Percentiles rank a stretch among this genome's conserved stretches.
Evolutionary conservation across 2,329 filamentous ascomycete genomes (phyloP).

Genomic region (Colletotrichum sp.): DNA sequence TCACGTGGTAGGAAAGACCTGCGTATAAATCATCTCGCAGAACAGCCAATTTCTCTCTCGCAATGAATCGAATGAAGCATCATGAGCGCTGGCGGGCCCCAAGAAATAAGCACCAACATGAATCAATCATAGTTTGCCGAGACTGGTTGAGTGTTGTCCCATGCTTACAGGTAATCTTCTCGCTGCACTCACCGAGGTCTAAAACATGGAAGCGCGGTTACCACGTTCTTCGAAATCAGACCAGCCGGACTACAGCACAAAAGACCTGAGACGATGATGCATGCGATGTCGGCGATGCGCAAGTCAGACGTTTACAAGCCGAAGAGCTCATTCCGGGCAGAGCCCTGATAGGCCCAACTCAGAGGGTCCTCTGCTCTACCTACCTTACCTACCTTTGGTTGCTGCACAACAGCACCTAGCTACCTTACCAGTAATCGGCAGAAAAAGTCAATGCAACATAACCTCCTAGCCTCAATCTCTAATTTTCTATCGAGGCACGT

Average conservation of each 20-base stretch:
- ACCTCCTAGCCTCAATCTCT: background rate
- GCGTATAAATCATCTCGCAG: background rate
- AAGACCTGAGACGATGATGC: background rate
- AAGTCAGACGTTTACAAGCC: background rate
- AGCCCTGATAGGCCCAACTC: background rate
- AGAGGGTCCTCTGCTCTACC: background rate
- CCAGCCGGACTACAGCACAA: background rate
- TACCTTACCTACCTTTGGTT: background rate
- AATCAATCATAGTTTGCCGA: background rate
- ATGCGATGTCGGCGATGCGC: conserved; percentile 12
- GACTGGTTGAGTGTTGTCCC: background rate
- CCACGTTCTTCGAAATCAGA: background rate
- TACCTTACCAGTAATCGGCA: background rate
- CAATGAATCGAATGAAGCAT: background rate
- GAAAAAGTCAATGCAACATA: background rate
- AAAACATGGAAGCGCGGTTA: background rate
- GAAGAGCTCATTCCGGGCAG: background rate
- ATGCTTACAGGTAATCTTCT: background rate
- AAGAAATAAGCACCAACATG: background rate
- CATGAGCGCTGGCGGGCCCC: background rate
- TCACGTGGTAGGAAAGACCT: background rate
- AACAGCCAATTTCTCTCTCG: background rate
- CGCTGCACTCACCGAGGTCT: background rate
- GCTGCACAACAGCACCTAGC: background rate
- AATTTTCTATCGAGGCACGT: background rate